These are phyloP conservation scores for Nelumbo lutea DNA, from an alignment of 164 flowering plant genomes.

Conservation along the genomic window DNA sequence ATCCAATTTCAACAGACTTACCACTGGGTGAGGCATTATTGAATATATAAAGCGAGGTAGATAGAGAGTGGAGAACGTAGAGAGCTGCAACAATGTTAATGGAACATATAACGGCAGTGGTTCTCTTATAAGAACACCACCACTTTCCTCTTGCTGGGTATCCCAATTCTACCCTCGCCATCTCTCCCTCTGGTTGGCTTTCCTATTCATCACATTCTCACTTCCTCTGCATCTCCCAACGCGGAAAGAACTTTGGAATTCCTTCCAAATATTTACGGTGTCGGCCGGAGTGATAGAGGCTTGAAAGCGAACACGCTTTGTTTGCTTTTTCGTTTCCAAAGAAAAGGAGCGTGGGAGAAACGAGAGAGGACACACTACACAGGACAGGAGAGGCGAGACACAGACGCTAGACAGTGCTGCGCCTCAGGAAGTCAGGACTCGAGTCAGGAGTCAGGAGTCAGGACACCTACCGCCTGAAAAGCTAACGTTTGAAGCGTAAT, in stretches of 20 bases:
- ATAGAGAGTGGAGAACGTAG: conserved; percentile 70
- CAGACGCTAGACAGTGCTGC: too few species aligned
- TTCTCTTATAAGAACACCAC: conserved; percentile 59
- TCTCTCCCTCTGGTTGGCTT: conserved; percentile 18
- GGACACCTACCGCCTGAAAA: too few species aligned
- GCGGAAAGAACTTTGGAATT: background rate
- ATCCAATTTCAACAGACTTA: background rate
- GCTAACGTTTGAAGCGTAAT: too few species aligned
- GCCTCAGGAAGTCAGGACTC: too few species aligned
- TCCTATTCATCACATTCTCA: conserved; percentile 35
- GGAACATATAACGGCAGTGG: conserved; percentile 65
- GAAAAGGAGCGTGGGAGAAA: too few species aligned
- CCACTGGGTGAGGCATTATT: conserved; percentile 14
- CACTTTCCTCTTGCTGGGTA: conserved; percentile 34
- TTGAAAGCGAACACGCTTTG: too few species aligned
- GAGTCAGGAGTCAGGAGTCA: too few species aligned
- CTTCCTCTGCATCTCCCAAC: background rate
- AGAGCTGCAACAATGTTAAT: conserved; percentile 79
- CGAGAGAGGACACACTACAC: too few species aligned
- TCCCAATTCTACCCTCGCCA: conserved; percentile 57
- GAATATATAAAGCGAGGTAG: conserved; percentile 50
- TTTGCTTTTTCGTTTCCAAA: too few species aligned
- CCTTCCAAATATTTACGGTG: too few species aligned
- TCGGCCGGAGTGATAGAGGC: too few species aligned
- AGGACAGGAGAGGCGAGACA: too few species aligned